phyloP scores from a whole-genome alignment of 2,329 filamentous ascomycete genomes.

The Emergomyces orientalis region DNA sequence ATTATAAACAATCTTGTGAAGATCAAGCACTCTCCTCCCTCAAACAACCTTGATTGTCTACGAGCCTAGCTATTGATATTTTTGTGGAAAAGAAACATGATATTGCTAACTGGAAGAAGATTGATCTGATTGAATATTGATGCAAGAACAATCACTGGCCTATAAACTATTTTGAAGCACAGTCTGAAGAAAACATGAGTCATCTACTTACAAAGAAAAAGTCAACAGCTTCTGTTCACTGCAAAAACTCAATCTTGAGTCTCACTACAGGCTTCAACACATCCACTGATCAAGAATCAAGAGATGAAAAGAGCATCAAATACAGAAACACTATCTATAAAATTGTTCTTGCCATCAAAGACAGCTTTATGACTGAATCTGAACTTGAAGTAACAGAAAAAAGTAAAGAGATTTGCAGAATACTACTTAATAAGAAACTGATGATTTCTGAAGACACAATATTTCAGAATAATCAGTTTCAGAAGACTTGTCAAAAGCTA shows the following conservation, averaged over 20 bases:
- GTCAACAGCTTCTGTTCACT: conserved; percentile 19
- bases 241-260: conserved; percentile 15
- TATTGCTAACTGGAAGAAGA: conserved; percentile 1
- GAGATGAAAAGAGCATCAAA: conserved; percentile 14
- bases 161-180: conserved; percentile 20
- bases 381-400: background rate
- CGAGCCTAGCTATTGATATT: conserved; percentile 2
- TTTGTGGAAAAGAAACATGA: background rate
- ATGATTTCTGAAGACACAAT: conserved; percentile 17
- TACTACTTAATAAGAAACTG: background rate
- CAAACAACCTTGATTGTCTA: conserved; percentile 1
- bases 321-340: conserved; percentile 12
- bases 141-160: conserved; percentile 21
- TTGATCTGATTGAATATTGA: conserved; percentile 21
- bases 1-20: conserved; percentile 4
- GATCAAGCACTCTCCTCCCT: background rate
- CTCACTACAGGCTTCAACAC: background rate
- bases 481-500: no score
- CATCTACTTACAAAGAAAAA: conserved; percentile 26
- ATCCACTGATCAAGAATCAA: conserved; percentile 17
- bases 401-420: background rate
- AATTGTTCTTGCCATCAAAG: background rate
- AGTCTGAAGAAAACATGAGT: conserved; percentile 18
- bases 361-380: background rate
- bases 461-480: conserved; percentile 27